phyloP scores from a whole-genome alignment of 2,329 filamentous ascomycete species.

The Sporothrix mexicana region DNA sequence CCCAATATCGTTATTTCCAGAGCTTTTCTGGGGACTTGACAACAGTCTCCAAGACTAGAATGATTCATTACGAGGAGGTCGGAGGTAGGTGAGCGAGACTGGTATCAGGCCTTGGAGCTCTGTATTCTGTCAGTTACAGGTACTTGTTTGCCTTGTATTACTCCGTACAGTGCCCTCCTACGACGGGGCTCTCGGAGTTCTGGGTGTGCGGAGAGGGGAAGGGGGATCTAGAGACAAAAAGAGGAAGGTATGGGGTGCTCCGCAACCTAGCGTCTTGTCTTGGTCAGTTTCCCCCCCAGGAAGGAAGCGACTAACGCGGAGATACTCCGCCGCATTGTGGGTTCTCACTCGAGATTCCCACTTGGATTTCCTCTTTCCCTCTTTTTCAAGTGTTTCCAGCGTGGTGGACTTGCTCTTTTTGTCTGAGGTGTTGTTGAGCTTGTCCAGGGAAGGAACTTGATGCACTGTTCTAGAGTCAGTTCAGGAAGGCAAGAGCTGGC shows the following conservation, averaged over 20 bases:
- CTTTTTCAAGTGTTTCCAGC: too few species aligned
- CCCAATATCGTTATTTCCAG: neutral
- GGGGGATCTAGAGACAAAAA: neutral
- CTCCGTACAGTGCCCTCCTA: neutral
- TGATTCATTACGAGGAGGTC: slow-evolving; percentile 2
- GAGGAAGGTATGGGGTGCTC: slow-evolving; percentile 7
- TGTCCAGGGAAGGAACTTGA: slow-evolving; percentile 6
- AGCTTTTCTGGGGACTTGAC: neutral
- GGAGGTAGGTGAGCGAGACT: neutral
- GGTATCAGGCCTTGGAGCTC: neutral
- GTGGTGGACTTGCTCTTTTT: neutral
- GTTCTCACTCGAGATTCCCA: neutral
- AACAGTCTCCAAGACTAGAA: neutral
- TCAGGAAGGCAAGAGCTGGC: neutral
- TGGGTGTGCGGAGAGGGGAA: slow-evolving; percentile 16
- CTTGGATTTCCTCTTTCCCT: too few species aligned
- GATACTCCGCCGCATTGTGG: neutral
- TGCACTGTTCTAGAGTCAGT: slow-evolving; percentile 1
- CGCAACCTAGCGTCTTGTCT: neutral
- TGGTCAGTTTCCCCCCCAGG: neutral
- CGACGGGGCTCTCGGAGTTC: neutral
- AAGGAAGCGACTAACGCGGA: slow-evolving; percentile 13
- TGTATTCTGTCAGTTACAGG: neutral
- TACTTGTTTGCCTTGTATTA: too few species aligned
- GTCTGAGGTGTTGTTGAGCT: neutral